phyloP scores from a whole-genome alignment of 257 asterid genomes.

The Galeopsis tetrahit region DNA sequence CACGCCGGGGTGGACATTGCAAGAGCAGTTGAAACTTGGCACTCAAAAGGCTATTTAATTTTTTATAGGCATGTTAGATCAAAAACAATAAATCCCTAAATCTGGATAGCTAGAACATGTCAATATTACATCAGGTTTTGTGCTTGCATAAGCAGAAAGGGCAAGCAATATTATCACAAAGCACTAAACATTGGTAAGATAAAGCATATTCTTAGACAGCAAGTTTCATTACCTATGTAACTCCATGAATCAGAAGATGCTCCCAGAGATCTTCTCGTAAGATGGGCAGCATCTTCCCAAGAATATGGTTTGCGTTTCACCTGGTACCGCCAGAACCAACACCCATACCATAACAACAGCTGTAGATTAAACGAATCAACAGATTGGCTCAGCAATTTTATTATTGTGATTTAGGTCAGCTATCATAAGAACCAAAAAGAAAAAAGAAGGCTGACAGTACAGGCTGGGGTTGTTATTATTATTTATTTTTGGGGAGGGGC shows the following conservation, averaged over 20 bases:
- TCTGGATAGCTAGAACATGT: background rate
- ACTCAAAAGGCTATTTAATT: constrained; percentile 10
- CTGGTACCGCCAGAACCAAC: constrained; percentile 90
- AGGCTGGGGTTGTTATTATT: background rate
- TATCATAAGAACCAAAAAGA: constrained; percentile 1
- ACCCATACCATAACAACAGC: constrained; percentile 76
- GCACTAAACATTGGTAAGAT: background rate
- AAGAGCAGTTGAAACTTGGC: background rate
- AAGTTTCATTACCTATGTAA: constrained; percentile 53
- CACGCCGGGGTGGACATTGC: background rate
- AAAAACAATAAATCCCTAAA: constrained; percentile 8
- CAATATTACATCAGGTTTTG: background rate
- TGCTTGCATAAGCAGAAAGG: constrained; percentile 6
- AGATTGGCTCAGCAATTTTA: constrained; percentile 11
- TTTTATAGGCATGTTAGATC: background rate
- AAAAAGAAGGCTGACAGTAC: background rate
- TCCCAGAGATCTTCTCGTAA: constrained; percentile 76
- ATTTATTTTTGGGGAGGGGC: too few species aligned
- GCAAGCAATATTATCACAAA: background rate
- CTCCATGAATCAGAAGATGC: constrained; percentile 73
- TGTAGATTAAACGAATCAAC: constrained; percentile 40
- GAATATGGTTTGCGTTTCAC: constrained; percentile 77
- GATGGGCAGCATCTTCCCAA: constrained; percentile 83
- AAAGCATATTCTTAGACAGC: constrained; percentile 5
- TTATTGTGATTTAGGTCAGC: constrained; percentile 1